Evolutionary conservation across 2,329 filamentous ascomycete genomes (phyloP), one percentile per base, ranked within the genome.

Genomic region (Fusarium sp.): DNA sequence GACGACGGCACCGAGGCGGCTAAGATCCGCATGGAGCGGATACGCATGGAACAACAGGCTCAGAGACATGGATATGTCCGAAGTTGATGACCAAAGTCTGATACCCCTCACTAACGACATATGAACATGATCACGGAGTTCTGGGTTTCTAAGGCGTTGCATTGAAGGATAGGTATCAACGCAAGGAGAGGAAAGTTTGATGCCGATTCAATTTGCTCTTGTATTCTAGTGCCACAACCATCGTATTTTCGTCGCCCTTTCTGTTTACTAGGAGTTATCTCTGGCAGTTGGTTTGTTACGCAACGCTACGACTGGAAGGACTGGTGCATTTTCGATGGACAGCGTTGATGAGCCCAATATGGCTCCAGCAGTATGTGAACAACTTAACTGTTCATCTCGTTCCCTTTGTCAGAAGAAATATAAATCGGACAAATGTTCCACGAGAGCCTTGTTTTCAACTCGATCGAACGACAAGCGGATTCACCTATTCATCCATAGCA

Each of bases 1-100:
- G 90, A 92, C 73, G 90, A 92, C 76, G 90, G 90, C 41, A 92
- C 90, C 12, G 90, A 92, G 79, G 90, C 90, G 16, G 86, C 89
- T 45, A 91, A 90, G 79, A 91, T 92, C 66, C 85, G 89, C 41
- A 78, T 85, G 63, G 87, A 89, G 76, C 84, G 86, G 72, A 82
- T 85, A 79, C 83, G 84, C 64, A 67, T 77, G 74, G 82, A 86
- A 57, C 80, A 83, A 64, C 82, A 85, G 61, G 72, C 69, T 42
- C 42, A 54, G 35, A 73, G 72, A 44, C 65, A 71, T 44, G 75
- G 74, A 61, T 78, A 73, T 70, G 71, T 73, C 72, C 78, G 79
- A 79, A 69, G 33, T 63, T 65, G 58, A 69, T 61, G 54, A 65
- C 66, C 59, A 45, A 56, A 65, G 59, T 61, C 60, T 63, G 65